Base-by-base conservation (phyloP, 164 flowering plant genomes). In the Magnolia changhungtana region DNA sequence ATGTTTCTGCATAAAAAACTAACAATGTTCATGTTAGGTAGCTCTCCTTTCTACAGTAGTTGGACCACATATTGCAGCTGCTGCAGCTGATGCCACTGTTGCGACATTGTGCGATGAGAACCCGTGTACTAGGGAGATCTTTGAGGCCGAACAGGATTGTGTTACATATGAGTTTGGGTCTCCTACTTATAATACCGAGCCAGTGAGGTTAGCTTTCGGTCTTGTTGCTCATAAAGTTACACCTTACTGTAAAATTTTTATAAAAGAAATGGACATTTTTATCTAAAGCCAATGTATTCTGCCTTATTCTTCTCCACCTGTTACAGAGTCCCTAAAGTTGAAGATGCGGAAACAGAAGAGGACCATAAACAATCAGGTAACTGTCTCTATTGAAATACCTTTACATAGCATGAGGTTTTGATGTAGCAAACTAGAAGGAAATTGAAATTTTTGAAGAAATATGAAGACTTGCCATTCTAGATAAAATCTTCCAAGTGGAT, bases 61-160 rank as follows among this genome's bases (percentile, higher is more conserved):
- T 80, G 90, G 90, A 49, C 94, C 97, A 63, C 83, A 83, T 78
- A 73, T 94, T 61, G 84, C 93, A 67, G 87, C 90, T 27, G 89
- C 92, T 75, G 98, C 97, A 55, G 90, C 93, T 69, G 89, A 90
- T 76, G 97, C 96, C 83, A 89, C 97, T 77, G 79, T 96, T 76
- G 51, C 85, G 16, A 87, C 91, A 49, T 86, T 96, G 67, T 91
- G 91, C 81, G 80, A 87, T 16, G 97, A 89, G 75, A 86, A 80
- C 72, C 90, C 85, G n/a, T 85, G 75, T 81, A 76, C 90, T 52
- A 88, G 81, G 78, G 86, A 85, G 78, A 78, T 92, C 50, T 90
- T 94, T 80, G 87, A 87, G 66, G 84, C 64, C 58, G 80, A 79
- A 37, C 84, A 82, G 71, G 84, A 72, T 69, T 16, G 50, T 75